Conservation (phyloP, 257 asterid genomes). For the Haberlea rhodopensis region DNA sequence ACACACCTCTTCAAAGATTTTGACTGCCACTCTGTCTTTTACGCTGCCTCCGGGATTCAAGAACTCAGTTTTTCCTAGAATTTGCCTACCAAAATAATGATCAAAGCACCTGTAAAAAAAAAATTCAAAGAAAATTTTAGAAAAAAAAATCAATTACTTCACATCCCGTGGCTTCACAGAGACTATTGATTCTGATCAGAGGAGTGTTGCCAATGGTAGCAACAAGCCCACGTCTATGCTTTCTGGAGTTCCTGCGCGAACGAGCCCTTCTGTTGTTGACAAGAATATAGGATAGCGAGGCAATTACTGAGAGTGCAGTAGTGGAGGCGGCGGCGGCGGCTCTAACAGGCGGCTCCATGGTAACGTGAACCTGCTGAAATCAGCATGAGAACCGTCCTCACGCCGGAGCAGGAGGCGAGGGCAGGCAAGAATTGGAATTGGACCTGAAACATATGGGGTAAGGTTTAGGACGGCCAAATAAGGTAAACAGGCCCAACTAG, state of each 20-base stretch:
- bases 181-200: slow-evolving; percentile 83
- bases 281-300: slow-evolving; percentile 49
- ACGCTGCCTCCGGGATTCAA: slow-evolving; percentile 98
- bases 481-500: background rate
- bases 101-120: background rate
- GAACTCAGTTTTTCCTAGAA: slow-evolving; percentile 92
- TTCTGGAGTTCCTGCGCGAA: slow-evolving; percentile 30
- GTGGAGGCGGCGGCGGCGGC: slow-evolving; percentile 58
- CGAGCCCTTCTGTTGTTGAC: slow-evolving; percentile 31
- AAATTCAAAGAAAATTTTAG: background rate
- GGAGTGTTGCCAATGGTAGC: slow-evolving; percentile 95
- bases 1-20: slow-evolving; percentile 86
- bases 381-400: slow-evolving; percentile 3
- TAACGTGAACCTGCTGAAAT: slow-evolving; percentile 5
- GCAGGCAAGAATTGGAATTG: background rate
- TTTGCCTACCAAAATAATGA: slow-evolving; percentile 38
- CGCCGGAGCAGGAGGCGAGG: background rate
- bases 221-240: slow-evolving; percentile 58
- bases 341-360: slow-evolving; percentile 53
- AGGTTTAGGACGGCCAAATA: background rate
- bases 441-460: background rate
- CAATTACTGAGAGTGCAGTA: slow-evolving; percentile 47
- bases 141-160: slow-evolving; percentile 40
- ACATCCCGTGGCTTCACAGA: slow-evolving; percentile 91
- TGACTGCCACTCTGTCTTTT: slow-evolving; percentile 88